Evolutionary conservation across 768 basidiomycete species (phyloP).

Genomic region (Naematelia aurantialba): DNA sequence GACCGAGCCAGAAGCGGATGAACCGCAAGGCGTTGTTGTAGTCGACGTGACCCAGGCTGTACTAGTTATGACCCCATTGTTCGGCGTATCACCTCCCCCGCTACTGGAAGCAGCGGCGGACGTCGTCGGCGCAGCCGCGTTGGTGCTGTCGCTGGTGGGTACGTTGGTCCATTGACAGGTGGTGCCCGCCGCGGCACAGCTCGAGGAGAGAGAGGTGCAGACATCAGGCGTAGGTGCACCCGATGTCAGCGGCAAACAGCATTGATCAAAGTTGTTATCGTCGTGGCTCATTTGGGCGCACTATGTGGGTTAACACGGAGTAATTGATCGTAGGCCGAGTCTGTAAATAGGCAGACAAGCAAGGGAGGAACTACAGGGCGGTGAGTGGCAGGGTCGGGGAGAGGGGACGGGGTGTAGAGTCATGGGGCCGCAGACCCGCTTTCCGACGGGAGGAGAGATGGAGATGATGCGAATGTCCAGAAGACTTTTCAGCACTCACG

Average conservation of each 20-base stretch:
- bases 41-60: no score
- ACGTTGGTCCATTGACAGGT: no score
- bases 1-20: no score
- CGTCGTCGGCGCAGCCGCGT: no score
- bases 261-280: background rate
- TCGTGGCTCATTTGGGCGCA: background rate
- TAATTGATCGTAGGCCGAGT: background rate
- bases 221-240: background rate
- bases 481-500: constrained; percentile 13
- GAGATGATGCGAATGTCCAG: background rate
- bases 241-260: constrained; percentile 2
- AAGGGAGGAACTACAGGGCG: background rate
- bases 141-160: no score
- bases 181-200: no score
- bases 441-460: background rate
- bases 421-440: background rate
- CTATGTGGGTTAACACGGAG: background rate
- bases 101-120: no score
- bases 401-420: background rate
- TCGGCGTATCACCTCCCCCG: no score
- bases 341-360: background rate
- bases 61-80: no score
- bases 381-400: background rate
- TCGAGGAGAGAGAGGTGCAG: background rate
- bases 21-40: no score